Evolutionary conservation across 2,329 filamentous ascomycete genomes (phyloP), one percentile per base, ranked within the genome.

Genomic region (Trichoderma sp.): DNA sequence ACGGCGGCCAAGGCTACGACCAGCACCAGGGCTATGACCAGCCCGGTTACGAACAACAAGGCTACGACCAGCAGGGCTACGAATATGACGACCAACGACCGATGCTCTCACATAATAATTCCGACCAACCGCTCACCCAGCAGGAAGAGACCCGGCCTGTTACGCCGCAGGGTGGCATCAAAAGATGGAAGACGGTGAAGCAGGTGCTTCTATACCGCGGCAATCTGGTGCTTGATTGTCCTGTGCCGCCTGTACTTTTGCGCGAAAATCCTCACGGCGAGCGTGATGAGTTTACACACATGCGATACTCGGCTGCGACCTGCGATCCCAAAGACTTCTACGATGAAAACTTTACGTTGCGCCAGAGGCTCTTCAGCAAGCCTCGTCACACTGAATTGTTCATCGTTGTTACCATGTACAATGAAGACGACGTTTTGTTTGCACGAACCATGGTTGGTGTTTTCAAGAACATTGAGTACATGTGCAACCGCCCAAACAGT

Each of bases 341-440:
- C 77, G 89, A 93, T 4, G 89, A 94, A 75, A 92, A 95, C 71
- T 98, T 97, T 75, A 97, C 95, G 0, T 82, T 98, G 70, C 92
- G 95, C 72, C 95, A 98, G 81, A 91, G 89, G 77, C 88, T 98
- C 29, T 97, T 97, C 77, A 93, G 93, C 68, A 97, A 97, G 80
- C 91, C 93, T 4, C 87, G 95, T 67, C 92, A 97, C 77, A 97
- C 95, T 0, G 95, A 98, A 82, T 84, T 98, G 1, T 97, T 98
- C 80, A 97, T 98, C 75, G 95, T 94, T 40, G 89, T 98, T 66
- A 98, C 95, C 69, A 97, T 97, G 95, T 99, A 99, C 84, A 99
- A 99, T 77, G 96, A 99, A 77, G 95, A 99, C 79, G 96, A 99
- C 75, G 90, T 98, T 73, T 85, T 97, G 70, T 97, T 99, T 78